Conservation (phyloP, 441 rosid genomes). For the Adansonia gregorii region DNA sequence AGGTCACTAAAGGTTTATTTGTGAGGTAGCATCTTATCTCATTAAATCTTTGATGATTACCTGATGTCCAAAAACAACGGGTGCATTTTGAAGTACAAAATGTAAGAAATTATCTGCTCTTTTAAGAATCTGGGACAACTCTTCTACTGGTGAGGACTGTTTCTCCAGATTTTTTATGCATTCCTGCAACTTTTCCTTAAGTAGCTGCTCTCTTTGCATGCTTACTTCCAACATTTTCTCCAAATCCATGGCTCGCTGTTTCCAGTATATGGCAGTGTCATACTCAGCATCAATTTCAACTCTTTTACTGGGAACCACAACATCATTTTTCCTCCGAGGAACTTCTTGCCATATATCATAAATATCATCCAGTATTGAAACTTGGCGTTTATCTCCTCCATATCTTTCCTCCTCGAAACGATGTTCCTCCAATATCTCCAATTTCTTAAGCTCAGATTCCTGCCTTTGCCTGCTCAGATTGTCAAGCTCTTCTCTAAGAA, state of each 20-base stretch:
- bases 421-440: conserved; percentile 85
- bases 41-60: conserved; percentile 35
- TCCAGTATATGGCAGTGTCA: conserved; percentile 78
- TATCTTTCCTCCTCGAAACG: conserved; percentile 66
- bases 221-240: conserved; percentile 81
- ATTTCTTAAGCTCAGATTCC: conserved; percentile 80
- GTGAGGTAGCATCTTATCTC: background rate
- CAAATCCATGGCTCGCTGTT: conserved; percentile 59
- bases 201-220: conserved; percentile 67
- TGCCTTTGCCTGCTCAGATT: conserved; percentile 71
- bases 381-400: conserved; percentile 58
- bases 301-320: conserved; percentile 50
- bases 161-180: conserved; percentile 71
- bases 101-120: conserved; percentile 97
- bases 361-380: conserved; percentile 62
- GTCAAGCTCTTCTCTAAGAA: conserved; percentile 83
- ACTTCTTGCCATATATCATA: conserved; percentile 52
- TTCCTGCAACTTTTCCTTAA: conserved; percentile 74
- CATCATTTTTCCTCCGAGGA: conserved; percentile 52
- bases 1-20: background rate
- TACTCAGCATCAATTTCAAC: conserved; percentile 74
- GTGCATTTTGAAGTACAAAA: conserved; percentile 92
- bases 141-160: conserved; percentile 84
- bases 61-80: conserved; percentile 96
- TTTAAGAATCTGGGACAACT: conserved; percentile 75